Base-by-base conservation (phyloP, 495 filamentous ascomycete genomes). In the Penicillium longicatenatum region DNA sequence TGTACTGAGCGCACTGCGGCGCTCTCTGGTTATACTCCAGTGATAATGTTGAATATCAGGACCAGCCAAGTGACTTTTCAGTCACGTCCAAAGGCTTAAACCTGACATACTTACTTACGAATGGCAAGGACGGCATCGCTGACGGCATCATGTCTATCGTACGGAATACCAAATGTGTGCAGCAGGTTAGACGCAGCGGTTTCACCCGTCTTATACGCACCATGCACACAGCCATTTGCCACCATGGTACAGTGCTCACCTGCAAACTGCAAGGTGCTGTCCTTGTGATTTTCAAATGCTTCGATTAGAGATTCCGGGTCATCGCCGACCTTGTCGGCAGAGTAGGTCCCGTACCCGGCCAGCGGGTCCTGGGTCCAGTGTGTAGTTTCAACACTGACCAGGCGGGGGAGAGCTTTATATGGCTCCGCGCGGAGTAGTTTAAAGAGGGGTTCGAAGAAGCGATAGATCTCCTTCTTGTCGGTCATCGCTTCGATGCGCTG, bases 311-410 rank as follows among this genome's bases (percentile, higher is more conserved):
- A 22, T 26, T 64, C 51, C 9, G 64, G 61, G 12, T 67, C 55
- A 43, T 67, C 64, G 6, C 64, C 64, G 29, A 67, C 64, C 45
- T 67, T 67, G 30, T 67, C 64, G 21, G 61, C 61, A 26, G 64
- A 67, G 52, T 67, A 67, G 6, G 58, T 59, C 3, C 64, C 64
- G 48, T 61, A 67, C 30, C 64, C 64, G 6, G 64, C 64, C 48
- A 67, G 41, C 33, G 64, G 61, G 52, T 67, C 64, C 45, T 64
- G 64, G 43, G 64, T 67, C 64, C 64, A 67, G 46, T 64, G 64
- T 56, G 64, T 67, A 45, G 61, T 61, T 54, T 67, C 64, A 58
- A 67, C 58, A 60, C 44, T 54, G 24, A 67, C 17, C 39, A 67
- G 52, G n/a, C 54, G 52, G 6, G 64, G 64, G 24, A 67, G 52